Evolutionary conservation across 768 basidiomycete species (phyloP), one percentile per base, ranked within the genome.

Genomic region (Termitomyces sp.): DNA sequence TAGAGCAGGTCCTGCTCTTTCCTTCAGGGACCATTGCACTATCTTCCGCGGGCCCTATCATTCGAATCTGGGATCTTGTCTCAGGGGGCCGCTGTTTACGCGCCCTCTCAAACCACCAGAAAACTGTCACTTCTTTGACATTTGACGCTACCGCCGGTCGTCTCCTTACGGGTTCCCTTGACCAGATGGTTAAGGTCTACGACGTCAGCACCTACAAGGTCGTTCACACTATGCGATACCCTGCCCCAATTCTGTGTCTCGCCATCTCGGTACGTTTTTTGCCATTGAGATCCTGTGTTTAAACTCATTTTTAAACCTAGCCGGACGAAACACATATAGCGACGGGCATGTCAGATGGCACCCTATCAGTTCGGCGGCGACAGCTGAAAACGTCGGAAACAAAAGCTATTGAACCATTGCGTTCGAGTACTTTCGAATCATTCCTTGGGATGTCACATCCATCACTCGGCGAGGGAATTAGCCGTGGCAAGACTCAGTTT

Each of bases 141-240:
- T 93, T 95, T 70, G 87, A 93, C 67, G 67, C 88, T 31, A 80
- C 77, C 50, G 85, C 89, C 27, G 83, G 84, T 62, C 82, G 94
- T 37, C 79, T 98, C 2, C 76, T 99, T 46, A 93, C 92, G 0
- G 97, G 94, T 31, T 86, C 91, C 43, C 76, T 99, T 60, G 97
- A 99, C 69, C 94, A 96, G 63, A 90, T 99, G 90, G 92, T 98
- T 57, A 99, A 99, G 74, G 95, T 98, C 34, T 99, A 98, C 74
- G 96, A 98, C 71, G 86, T 95, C 37, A 84, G 89, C 68, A 85
- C 85, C 16, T 98, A 96, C 78, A 90, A 91, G 66, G 97, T 99
- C 36, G 86, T 97, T 14, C 97, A 99, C 67, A 98, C 97, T 4
- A 98, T 99, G 93, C 87, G 97, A 46, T 98, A 98, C 71, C 92